These are phyloP conservation scores for Babesia bovis DNA, from an alignment of 169 alveolate species.

Conservation along the genomic window DNA sequence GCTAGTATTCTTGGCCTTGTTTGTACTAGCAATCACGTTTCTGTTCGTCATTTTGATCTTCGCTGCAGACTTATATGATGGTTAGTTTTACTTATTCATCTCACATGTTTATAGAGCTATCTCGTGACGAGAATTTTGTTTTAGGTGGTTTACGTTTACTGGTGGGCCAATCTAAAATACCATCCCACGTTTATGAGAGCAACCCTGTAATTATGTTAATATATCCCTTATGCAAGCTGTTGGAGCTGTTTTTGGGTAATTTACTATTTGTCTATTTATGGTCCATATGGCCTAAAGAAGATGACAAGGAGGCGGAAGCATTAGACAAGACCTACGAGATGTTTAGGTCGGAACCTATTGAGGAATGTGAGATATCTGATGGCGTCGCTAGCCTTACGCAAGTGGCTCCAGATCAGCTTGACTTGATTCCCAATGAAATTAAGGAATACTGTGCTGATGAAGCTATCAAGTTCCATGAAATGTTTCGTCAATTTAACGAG, in stretches of 20 bases:
- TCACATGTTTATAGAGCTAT: constrained; percentile 4
- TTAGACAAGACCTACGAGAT: constrained; percentile 27
- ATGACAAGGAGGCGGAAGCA: constrained; percentile 11
- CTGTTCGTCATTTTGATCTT: constrained; percentile 35
- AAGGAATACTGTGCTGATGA: constrained; percentile 41
- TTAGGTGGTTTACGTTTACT: constrained; percentile 17
- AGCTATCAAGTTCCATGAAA: constrained; percentile 9
- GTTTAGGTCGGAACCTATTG: constrained; percentile 21
- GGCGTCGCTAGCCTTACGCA: constrained; percentile 16
- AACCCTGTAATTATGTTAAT: constrained; percentile 16
- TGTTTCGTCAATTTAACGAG: constrained; percentile 35
- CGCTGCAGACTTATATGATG: constrained; percentile 39
- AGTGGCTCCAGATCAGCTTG: constrained; percentile 49
- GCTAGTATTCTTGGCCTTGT: neutral
- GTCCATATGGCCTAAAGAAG: constrained; percentile 68
- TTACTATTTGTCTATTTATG: constrained; percentile 37
- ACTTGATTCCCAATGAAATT: constrained; percentile 43
- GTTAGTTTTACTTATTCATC: constrained; percentile 4
- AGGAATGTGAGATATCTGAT: neutral
- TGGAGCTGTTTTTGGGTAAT: constrained; percentile 37
- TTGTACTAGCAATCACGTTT: neutral
- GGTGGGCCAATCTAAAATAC: constrained; percentile 19
- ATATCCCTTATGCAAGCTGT: constrained; percentile 32
- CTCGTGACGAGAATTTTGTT: constrained; percentile 24
- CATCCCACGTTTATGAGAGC: constrained; percentile 27